These are phyloP conservation scores for Hymenoscyphus infarciens DNA, from an alignment of 2,329 filamentous ascomycete species.

Conservation along the genomic window DNA sequence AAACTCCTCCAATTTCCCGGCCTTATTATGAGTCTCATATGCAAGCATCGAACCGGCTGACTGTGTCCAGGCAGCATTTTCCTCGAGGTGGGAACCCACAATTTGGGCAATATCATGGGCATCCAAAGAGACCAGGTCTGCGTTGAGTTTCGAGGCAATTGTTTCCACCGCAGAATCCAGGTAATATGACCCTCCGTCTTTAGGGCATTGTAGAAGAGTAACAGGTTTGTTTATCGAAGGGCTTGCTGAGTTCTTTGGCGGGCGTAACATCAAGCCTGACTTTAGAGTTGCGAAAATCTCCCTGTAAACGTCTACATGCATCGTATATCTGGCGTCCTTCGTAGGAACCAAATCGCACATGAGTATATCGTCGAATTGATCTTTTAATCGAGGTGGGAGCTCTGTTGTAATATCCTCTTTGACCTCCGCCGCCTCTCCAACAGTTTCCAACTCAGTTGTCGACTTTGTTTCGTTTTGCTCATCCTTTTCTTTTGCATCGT, in stretches of 20 bases:
- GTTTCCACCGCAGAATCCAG: constrained; percentile 61
- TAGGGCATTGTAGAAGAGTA: constrained; percentile 56
- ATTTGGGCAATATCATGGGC: constrained; percentile 68
- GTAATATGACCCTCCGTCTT: constrained; percentile 49
- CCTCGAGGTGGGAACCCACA: constrained; percentile 66
- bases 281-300: constrained; percentile 46
- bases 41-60: constrained; percentile 52
- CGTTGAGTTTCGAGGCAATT: constrained; percentile 56
- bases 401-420: not conserved
- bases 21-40: constrained; percentile 53
- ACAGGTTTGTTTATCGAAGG: constrained; percentile 48
- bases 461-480: not conserved
- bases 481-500: constrained; percentile 1
- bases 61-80: constrained; percentile 46
- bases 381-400: not conserved
- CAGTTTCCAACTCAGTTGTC: not conserved
- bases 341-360: constrained; percentile 18
- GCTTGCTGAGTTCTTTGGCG: constrained; percentile 38
- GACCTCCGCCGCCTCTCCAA: not conserved
- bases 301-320: constrained; percentile 32
- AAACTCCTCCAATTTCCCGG: constrained; percentile 49
- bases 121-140: constrained; percentile 66
- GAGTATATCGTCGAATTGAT: not conserved
- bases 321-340: constrained; percentile 28
- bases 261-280: constrained; percentile 46